Evolutionary conservation across 1,139 yeast species (phyloP), one percentile per base, ranked within the genome.

Genomic region (Taiozyma sp.): DNA sequence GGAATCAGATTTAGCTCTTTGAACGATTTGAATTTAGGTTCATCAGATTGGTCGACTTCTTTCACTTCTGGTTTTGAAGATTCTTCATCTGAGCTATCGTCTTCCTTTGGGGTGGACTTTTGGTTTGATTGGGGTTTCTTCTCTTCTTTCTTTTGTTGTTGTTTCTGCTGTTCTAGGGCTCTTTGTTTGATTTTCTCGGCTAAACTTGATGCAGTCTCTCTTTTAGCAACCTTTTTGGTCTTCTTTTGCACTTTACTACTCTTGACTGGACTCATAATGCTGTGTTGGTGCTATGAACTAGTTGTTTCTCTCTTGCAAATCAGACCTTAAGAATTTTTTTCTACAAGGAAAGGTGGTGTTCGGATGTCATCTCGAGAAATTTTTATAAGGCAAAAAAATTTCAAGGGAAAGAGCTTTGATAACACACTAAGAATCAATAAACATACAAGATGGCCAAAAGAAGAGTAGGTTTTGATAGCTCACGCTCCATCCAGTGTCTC

Each of bases 1-100:
- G 91, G 95, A 42, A 90, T 83, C 42, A 95, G 73, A 32, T 83
- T 76, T 47, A 86, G 70, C 46, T 81, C 69, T 45, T 74, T 72
- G 45, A 79, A 70, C 8, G 75, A 61, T 22, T 61, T 61, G 48
- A 70, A 62, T 22, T 61, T 56, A 47, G 58, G 67, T 13, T 58
- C 61, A 26, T 59, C 58, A 26, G 50, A 63, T 24, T 54, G 58
- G 19, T 56, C 57, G n/a, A 50, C 48, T 13, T 56, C 57, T 16
- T 47, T 39, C 26, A 47, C 49, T 30, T 40, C 45, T 16, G 43
- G 43, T 5, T 24, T 30, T 13, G 32, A 16, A 26, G 32, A 19
- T 30, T 26, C 44, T 35, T 19, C 19, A 22, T 11, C 26, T 10
- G 30, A 16, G 29, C 24, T 21, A 21, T 37, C 24, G 4, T 19